Percentiles rank a stretch among this genome's conserved stretches.
phyloP scores from a whole-genome alignment of 2,329 filamentous ascomycete species.

The Lasiodiplodia sp. region DNA sequence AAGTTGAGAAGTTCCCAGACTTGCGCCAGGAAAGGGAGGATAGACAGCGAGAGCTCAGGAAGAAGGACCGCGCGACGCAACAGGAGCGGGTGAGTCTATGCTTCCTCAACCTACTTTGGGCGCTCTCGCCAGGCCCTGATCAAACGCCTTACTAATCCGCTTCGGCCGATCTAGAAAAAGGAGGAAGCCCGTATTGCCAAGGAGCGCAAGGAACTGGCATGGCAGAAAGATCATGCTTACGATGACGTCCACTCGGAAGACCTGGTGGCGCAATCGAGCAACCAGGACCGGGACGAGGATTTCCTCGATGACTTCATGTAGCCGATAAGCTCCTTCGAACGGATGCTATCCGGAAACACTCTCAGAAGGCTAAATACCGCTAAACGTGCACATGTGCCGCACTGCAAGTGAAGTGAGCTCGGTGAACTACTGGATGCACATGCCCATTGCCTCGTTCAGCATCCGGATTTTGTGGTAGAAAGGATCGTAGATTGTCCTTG shows the following conservation, averaged over 20 bases:
- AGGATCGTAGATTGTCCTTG: slow-evolving; percentile 59
- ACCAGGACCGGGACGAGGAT: slow-evolving; percentile 79
- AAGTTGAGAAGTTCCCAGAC: slow-evolving; percentile 85
- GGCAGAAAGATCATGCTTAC: slow-evolving; percentile 97
- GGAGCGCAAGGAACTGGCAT: slow-evolving; percentile 88
- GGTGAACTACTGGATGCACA: slow-evolving; percentile 56
- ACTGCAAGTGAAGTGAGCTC: background rate
- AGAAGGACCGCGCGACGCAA: slow-evolving; percentile 70
- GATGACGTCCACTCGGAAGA: slow-evolving; percentile 90
- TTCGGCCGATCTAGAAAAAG: slow-evolving; percentile 65
- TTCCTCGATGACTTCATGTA: slow-evolving; percentile 93
- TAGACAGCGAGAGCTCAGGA: slow-evolving; percentile 73
- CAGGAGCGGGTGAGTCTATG: slow-evolving; percentile 64
- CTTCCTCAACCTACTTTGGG: background rate
- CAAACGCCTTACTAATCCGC: background rate
- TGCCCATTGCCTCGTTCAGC: slow-evolving; percentile 76
- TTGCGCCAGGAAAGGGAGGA: slow-evolving; percentile 83
- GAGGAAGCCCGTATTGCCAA: slow-evolving; percentile 76
- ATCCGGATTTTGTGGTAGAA: slow-evolving; percentile 75
- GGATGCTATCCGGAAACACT: background rate
- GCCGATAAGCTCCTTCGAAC: background rate
- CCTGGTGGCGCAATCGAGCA: slow-evolving; percentile 77
- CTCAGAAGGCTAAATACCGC: background rate
- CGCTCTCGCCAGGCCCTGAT: background rate
- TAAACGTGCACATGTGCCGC: background rate